Base-by-base conservation (phyloP, 495 filamentous ascomycete species). In the Diplogelasinospora grovesii region DNA sequence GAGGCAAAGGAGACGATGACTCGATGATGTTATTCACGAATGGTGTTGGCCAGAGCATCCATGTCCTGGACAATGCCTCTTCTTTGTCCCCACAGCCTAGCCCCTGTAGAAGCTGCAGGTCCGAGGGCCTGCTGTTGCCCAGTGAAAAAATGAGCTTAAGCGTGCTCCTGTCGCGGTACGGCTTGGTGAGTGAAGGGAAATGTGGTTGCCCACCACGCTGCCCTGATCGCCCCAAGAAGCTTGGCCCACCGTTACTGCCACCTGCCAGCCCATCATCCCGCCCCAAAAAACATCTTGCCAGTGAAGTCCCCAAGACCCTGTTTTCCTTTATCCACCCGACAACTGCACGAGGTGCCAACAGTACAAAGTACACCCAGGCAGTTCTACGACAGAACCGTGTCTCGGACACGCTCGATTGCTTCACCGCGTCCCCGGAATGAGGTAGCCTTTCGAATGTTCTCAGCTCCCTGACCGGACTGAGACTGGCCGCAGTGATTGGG, bases 381-480 rank as follows among this genome's bases (percentile, higher is more conserved):
- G 10, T 23, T 19, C 20, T 32, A 6, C 11, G 39, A 41, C 25
- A 20, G 38, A 20, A 14, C 20, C 14, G 33, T 41, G 50, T 43
- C 39, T 24, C 22, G 35, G 34, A 42, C 41, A 41, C 48, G 40
- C 36, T 43, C 45, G 46, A 50, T 39, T 34, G 21, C 16, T 46
- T 28, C 46, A 33, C 33, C 53, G 50, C 45, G 31, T 49, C 38
- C 29, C 29, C 65, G 69, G 64, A 69, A 73, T 73, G 69, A 60
- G 68, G 69, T 73, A 73, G 63, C 60, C 59, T 50, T 45, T 46
- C 60, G 56, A 59, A 52, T 60, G 59, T 46, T 56, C 68, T 73
- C 69, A 71, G 69, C 61, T 70, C 69, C 69, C 57, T 69, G 52
- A 60, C 64, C 57, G 69, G 69, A 73, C 69, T 73, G 69, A 68